Conservation (phyloP, 2,329 filamentous ascomycete genomes). For the Claviceps monticola region DNA sequence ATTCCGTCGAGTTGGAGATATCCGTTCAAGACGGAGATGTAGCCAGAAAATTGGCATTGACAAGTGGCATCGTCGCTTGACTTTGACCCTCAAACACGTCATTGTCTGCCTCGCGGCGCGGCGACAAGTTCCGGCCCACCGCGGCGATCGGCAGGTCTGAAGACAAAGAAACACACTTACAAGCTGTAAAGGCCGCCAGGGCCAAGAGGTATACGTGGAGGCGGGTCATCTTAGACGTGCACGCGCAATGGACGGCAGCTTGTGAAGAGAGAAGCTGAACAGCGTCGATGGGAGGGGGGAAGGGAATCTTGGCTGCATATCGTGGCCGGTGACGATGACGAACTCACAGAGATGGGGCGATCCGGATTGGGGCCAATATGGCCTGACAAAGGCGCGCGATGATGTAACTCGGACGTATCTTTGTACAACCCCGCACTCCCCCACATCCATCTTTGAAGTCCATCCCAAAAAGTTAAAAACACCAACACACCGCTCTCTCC, state of each 20-base stretch:
- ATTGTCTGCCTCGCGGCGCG: conserved; percentile 7
- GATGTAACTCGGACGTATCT: too few relatives aligned
- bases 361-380: neutral
- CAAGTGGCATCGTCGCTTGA: neutral
- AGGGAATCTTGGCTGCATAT: neutral
- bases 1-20: too few relatives aligned
- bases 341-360: neutral
- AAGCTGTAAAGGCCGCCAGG: conserved; percentile 27
- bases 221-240: conserved; percentile 25
- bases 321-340: neutral
- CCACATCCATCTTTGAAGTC: too few relatives aligned
- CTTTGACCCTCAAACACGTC: conserved; percentile 10
- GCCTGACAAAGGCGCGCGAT: neutral
- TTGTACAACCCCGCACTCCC: too few relatives aligned
- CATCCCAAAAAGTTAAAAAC: neutral
- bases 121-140: too few relatives aligned
- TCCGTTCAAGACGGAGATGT: too few relatives aligned
- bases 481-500: neutral
- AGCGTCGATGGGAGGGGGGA: neutral
- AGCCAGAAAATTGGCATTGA: too few relatives aligned
- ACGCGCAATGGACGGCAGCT: neutral
- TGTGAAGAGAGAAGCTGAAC: neutral
- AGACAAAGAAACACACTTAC: conserved; percentile 19
- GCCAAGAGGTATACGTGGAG: conserved; percentile 28
- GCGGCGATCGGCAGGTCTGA: too few relatives aligned